These are phyloP conservation scores for Dothideomycetes sp. DNA, from an alignment of 2,329 filamentous ascomycete genomes.

Conservation along the genomic window DNA sequence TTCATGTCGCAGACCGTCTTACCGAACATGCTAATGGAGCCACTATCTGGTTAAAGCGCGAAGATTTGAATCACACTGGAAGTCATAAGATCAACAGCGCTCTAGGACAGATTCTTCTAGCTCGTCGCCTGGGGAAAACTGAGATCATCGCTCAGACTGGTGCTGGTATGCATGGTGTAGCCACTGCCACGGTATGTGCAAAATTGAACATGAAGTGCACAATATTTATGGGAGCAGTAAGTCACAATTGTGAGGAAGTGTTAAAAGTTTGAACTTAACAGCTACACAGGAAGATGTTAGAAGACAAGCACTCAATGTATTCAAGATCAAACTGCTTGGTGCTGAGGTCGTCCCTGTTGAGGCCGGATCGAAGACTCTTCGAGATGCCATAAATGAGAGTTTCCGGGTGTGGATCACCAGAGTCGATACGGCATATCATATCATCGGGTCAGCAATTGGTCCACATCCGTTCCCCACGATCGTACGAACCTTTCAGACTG, in stretches of 20 bases:
- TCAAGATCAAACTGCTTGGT: conserved; percentile 93
- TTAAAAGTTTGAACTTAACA: too few relatives aligned
- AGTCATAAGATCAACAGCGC: conserved; percentile 99
- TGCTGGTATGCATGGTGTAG: conserved; percentile 94
- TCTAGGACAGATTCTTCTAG: conserved; percentile 81
- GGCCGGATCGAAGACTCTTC: conserved; percentile 60
- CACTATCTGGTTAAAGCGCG: conserved; percentile 95
- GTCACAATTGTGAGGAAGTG: too few relatives aligned
- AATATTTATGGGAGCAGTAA: conserved; percentile 95
- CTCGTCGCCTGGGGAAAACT: conserved; percentile 78
- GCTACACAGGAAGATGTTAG: conserved; percentile 98
- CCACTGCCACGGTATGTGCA: conserved; percentile 92
- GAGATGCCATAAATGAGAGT: conserved; percentile 79
- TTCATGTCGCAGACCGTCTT: conserved; percentile 79
- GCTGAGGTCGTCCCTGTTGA: conserved; percentile 89
- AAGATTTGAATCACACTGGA: conserved; percentile 95
- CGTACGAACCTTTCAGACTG: conserved; percentile 91
- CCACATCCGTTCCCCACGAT: conserved; percentile 97
- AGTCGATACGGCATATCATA: conserved; percentile 95
- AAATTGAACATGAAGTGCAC: conserved; percentile 98
- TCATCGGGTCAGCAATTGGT: conserved; percentile 93
- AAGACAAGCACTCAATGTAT: conserved; percentile 92
- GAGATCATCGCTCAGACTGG: conserved; percentile 99
- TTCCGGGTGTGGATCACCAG: conserved; percentile 88
- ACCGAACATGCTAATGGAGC: conserved; percentile 85